A percentile compares a stretch with the other conserved stretches of the same genome.
phyloP scores from a whole-genome alignment of 345 rosid genomes.

The Triadica sebifera region DNA sequence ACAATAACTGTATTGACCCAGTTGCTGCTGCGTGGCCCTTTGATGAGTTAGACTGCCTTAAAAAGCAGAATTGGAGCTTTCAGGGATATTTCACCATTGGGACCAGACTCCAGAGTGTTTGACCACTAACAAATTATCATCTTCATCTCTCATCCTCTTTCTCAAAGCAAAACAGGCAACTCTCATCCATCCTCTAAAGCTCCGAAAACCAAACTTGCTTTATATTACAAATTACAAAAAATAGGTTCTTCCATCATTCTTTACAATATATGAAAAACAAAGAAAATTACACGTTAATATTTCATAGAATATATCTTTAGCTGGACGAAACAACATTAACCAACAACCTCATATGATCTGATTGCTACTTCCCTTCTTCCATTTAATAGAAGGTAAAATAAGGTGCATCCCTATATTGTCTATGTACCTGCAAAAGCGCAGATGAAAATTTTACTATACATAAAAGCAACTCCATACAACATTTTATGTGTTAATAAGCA shows the following conservation, averaged over 20 bases:
- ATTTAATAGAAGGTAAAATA: conserved; percentile 19
- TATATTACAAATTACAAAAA: conserved; percentile 4
- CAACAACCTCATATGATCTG: conserved; percentile 19
- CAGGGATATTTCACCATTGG: background rate
- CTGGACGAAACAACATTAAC: conserved; percentile 28
- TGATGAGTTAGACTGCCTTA: background rate
- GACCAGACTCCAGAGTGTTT: no score
- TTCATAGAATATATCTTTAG: conserved; percentile 6
- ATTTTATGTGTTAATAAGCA: background rate
- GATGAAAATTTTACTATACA: background rate
- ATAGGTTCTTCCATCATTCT: background rate
- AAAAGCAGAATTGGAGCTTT: background rate
- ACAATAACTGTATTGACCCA: no score
- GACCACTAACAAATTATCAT: no score
- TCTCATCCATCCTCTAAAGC: background rate
- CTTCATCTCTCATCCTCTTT: no score
- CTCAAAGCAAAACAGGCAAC: no score
- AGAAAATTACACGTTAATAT: background rate
- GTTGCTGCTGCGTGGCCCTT: conserved; percentile 12
- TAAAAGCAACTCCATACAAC: background rate
- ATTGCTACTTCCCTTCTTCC: conserved; percentile 21
- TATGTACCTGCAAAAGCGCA: conserved; percentile 34
- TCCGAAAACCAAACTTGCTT: background rate
- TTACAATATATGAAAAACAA: background rate
- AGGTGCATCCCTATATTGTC: conserved; percentile 24